Base-by-base conservation (phyloP, 768 basidiomycete genomes). In the Clavaria fumosa region DNA sequence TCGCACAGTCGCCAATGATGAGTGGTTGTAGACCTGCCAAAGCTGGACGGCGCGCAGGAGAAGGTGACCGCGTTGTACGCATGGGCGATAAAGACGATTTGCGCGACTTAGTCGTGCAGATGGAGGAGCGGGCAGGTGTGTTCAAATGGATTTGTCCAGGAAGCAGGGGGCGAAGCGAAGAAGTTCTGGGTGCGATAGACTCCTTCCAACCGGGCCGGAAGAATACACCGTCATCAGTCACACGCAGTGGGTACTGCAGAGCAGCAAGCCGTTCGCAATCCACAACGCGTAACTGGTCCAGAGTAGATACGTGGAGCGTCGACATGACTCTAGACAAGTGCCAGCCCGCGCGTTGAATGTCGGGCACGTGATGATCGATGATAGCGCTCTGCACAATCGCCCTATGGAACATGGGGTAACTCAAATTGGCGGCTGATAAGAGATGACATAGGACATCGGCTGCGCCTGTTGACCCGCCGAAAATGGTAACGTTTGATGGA, bases 311-410 rank as follows among this genome's bases (percentile, higher is more conserved):
- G 21, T 61, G 63, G 15, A 82, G 56, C 4, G 70, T 51, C 10
- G 67, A 68, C 62, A 82, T 67, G 22, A 74, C 57, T 15, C 75
- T 67, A 9, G 72, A 74, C 31, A 85, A 63, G 32, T 78, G 72
- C 64, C 71, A 77, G 15, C 78, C 78, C 3, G 75, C 75, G 23
- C 62, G 61, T 15, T 61, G 54, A 15, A 78, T 61, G 46, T 72
- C 68, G 0, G 78, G 77, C 4, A 79, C 53, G 42, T 63, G 72
- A 39, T 67, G 61, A 17, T 83, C 76, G 39, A 79, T 54, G 23
- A 78, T 59, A 4, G 75, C 67, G 37, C 75, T 80, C 51, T 85
- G 82, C n/a, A 80, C 56, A 46, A 85, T 78, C 7, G 78, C 75
- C 9, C 79, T 79, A 40, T 72, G 61, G 56, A 84, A 83, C 20